These are phyloP conservation scores for Malus orientalis DNA, from an alignment of 306 rosid genomes.

Conservation along the genomic window DNA sequence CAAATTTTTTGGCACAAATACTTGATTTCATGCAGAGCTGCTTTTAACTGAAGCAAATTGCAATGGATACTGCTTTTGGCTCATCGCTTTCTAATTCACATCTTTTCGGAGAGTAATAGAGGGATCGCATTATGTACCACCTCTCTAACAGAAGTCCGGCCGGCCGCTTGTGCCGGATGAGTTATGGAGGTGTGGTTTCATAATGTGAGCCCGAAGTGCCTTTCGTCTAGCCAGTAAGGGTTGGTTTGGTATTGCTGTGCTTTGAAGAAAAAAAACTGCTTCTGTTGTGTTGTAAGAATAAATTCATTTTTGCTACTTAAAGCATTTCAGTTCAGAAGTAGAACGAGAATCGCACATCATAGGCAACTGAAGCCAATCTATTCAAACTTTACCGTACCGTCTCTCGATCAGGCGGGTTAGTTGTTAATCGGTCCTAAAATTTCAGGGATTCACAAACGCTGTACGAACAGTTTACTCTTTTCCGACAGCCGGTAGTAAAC, in stretches of 20 bases:
- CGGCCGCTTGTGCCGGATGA: neutral
- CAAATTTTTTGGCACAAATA: neutral
- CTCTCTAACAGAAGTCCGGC: neutral
- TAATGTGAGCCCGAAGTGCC: too few relatives aligned
- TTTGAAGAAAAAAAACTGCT: too few relatives aligned
- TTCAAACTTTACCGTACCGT: neutral
- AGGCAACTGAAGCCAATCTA: neutral
- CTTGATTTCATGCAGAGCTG: neutral
- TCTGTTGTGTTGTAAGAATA: accelerated
- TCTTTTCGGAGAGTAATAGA: neutral
- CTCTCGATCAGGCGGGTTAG: neutral
- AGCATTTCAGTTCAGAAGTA: too few relatives aligned
- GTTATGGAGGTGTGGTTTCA: neutral
- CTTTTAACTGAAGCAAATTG: neutral
- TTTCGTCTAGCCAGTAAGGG: too few relatives aligned
- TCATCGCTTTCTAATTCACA: neutral
- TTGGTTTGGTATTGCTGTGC: too few relatives aligned
- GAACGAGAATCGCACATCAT: neutral
- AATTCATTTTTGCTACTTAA: too few relatives aligned
- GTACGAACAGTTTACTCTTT: neutral
- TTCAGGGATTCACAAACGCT: neutral
- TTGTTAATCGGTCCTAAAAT: neutral
- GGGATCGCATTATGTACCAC: neutral
- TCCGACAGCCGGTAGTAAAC: neutral
- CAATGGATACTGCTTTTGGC: neutral